A percentile compares a stretch with the other conserved stretches of the same genome.
Evolutionary conservation across 2,329 filamentous ascomycete species (phyloP).

Genomic region (Hypoxylon sp.): DNA sequence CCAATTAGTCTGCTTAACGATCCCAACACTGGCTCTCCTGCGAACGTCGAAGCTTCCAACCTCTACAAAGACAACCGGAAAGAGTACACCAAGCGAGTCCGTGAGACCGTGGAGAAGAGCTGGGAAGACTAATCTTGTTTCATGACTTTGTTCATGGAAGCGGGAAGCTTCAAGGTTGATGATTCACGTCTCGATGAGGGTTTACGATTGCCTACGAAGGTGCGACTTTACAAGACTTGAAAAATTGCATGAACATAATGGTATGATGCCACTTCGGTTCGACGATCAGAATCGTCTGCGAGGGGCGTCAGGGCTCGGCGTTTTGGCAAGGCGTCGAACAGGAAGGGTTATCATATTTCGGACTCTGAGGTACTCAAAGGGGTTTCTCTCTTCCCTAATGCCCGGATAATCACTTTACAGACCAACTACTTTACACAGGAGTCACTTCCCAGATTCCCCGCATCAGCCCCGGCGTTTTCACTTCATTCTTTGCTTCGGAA

Average conservation of each 20-base stretch:
- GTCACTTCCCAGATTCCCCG: conserved; percentile 20
- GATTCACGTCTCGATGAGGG: conserved; percentile 18
- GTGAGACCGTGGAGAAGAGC: conserved; percentile 98
- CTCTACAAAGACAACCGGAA: conserved; percentile 98
- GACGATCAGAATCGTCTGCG: conserved; percentile 16
- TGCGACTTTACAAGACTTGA: background rate
- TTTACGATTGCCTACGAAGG: conserved; percentile 4
- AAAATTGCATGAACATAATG: conserved; percentile 14
- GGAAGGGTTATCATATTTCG: conserved; percentile 32
- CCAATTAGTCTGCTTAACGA: conserved; percentile 87
- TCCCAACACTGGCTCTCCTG: conserved; percentile 97
- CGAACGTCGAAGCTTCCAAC: conserved; percentile 98
- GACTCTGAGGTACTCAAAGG: conserved; percentile 10
- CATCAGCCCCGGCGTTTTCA: conserved; percentile 38
- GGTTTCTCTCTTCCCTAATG: conserved; percentile 6
- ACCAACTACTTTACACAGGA: conserved; percentile 20
- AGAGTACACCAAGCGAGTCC: conserved; percentile 94
- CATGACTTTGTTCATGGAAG: background rate
- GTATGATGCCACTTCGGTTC: conserved; percentile 16
- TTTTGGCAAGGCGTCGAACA: conserved; percentile 34
- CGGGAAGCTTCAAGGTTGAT: background rate
- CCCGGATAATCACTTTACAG: conserved; percentile 22
- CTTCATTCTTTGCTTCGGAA: conserved; percentile 28
- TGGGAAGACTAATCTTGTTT: conserved; percentile 83
- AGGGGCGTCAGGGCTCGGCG: conserved; percentile 34